A percentile compares a stretch with the other conserved stretches of the same genome.
Evolutionary conservation across 225 moss, liverwort and hornwort genomes (phyloP).

Genomic region (Pseudisothecium myosuroides): DNA sequence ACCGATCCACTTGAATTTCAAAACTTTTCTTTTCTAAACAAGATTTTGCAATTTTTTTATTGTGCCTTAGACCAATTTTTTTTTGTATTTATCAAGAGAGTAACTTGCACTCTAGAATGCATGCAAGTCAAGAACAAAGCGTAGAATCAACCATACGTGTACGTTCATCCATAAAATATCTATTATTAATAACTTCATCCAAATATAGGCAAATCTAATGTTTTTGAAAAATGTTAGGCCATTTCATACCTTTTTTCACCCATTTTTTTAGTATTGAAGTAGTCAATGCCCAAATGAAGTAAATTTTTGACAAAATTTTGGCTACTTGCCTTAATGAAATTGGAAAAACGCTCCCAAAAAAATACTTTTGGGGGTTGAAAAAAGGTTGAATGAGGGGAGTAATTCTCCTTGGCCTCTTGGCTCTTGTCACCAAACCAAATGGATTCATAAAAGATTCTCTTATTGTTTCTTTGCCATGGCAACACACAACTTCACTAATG

Average conservation of each 20-base stretch:
- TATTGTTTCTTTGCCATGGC: background rate
- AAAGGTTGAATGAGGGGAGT: accelerated
- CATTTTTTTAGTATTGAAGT: background rate
- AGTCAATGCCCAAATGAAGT: background rate
- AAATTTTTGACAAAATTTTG: background rate
- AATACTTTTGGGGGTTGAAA: accelerated
- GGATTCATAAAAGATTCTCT: background rate
- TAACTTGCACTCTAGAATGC: accelerated
- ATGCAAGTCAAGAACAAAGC: background rate
- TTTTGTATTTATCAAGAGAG: background rate
- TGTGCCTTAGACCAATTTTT: too few relatives aligned
- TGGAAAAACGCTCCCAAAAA: accelerated
- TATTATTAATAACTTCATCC: too few relatives aligned
- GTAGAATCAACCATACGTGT: background rate
- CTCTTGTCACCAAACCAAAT: accelerated
- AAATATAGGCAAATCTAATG: too few relatives aligned
- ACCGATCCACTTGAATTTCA: background rate
- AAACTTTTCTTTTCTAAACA: too few relatives aligned
- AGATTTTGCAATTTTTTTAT: accelerated
- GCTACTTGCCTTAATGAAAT: background rate
- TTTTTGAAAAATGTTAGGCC: too few relatives aligned
- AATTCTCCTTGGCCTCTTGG: background rate
- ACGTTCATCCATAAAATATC: background rate
- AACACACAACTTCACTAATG: background rate
- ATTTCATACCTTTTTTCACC: background rate